Conservation (phyloP, 1,139 yeast species). For the Taphrina populina region DNA sequence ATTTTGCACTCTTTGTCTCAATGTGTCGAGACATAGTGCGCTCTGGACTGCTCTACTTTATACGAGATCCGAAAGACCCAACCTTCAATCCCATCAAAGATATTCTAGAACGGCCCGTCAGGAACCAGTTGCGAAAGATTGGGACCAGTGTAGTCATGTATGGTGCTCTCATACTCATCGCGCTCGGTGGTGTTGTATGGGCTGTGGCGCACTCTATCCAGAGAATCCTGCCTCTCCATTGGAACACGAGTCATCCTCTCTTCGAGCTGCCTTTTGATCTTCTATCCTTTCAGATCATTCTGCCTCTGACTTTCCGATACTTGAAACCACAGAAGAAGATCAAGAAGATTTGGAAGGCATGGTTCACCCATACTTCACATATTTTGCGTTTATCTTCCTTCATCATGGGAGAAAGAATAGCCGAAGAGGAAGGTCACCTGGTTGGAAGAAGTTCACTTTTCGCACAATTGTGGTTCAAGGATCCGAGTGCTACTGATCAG, state of each 20-base stretch:
- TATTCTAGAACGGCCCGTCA: constrained; percentile 73
- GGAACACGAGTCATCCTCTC: constrained; percentile 33
- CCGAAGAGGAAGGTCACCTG: constrained; percentile 72
- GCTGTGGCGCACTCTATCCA: constrained; percentile 50
- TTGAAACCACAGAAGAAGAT: constrained; percentile 37
- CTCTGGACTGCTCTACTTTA: constrained; percentile 85
- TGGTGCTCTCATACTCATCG: constrained; percentile 65
- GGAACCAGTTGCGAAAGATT: constrained; percentile 70
- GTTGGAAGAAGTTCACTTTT: constrained; percentile 49
- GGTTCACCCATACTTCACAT: constrained; percentile 59
- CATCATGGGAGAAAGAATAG: constrained; percentile 64
- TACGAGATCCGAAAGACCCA: constrained; percentile 93
- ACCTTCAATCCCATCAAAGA: constrained; percentile 85
- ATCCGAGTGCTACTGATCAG: constrained; percentile 41
- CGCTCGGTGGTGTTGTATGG: constrained; percentile 70
- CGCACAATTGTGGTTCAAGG: constrained; percentile 52
- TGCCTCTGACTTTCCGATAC: constrained; percentile 38
- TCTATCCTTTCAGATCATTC: constrained; percentile 41
- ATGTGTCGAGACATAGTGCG: constrained; percentile 78
- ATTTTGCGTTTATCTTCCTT: constrained; percentile 73
- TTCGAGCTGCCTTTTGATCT: constrained; percentile 44
- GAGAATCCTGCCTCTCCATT: constrained; percentile 43
- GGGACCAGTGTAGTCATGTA: constrained; percentile 74
- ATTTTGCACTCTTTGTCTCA: constrained; percentile 81
- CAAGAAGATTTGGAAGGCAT: constrained; percentile 58